Percentiles rank a stretch among this genome's conserved stretches.
phyloP scores from a whole-genome alignment of 768 basidiomycete genomes.

The Podaxis sp. region DNA sequence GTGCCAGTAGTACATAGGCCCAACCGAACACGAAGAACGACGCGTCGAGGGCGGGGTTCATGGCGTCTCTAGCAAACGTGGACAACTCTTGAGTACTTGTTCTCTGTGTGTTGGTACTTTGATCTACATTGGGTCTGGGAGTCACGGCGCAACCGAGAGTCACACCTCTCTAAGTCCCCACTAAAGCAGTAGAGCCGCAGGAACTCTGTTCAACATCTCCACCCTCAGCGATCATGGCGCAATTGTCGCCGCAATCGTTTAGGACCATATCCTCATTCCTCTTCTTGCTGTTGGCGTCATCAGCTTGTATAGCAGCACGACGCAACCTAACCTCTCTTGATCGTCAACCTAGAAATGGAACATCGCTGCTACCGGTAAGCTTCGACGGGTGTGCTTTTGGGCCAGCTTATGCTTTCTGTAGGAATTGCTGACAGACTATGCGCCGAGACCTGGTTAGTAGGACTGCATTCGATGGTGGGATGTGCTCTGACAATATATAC shows the following conservation, averaged over 20 bases:
- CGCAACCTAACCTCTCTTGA: neutral
- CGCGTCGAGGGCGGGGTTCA: conserved; percentile 38
- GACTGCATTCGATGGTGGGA: too few relatives aligned
- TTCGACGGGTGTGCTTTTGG: neutral
- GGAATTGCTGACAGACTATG: neutral
- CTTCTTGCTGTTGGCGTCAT: neutral
- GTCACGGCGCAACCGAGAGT: neutral
- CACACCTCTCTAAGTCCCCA: neutral
- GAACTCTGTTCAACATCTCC: neutral
- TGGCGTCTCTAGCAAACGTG: neutral
- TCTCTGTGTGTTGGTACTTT: neutral
- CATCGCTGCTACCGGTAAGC: conserved; percentile 6
- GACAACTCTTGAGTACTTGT: neutral
- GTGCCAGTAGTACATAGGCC: conserved; percentile 71
- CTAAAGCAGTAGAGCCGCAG: too few relatives aligned
- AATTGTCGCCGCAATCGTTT: neutral
- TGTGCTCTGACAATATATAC: neutral
- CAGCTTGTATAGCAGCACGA: neutral
- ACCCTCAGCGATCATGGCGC: neutral
- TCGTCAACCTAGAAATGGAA: neutral
- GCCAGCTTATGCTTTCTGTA: neutral
- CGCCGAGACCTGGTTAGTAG: conserved; percentile 6
- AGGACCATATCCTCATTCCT: neutral
- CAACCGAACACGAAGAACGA: conserved; percentile 48
- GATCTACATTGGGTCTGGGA: neutral